These are phyloP conservation scores for Wickerhamiella parazyma DNA, from an alignment of 805 yeast genomes.

Conservation along the genomic window DNA sequence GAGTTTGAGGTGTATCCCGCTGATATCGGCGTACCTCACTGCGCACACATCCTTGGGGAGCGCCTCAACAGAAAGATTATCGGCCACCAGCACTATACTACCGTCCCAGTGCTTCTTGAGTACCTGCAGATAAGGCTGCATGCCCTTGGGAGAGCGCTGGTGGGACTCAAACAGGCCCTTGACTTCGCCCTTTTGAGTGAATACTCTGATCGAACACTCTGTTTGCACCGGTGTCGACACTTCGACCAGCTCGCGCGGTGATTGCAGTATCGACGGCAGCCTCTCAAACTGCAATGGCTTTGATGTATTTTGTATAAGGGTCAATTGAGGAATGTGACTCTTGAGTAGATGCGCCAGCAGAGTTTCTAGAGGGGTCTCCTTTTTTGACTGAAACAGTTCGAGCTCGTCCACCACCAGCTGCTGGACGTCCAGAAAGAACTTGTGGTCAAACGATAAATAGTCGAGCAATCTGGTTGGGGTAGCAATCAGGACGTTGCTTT, in stretches of 20 bases:
- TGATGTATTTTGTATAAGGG: conserved; percentile 9
- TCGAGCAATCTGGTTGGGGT: conserved; percentile 43
- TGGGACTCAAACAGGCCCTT: no score
- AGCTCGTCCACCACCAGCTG: conserved; percentile 23
- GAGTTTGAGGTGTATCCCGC: conserved; percentile 13
- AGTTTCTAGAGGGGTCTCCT: conserved; percentile 17
- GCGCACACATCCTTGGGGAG: conserved; percentile 7
- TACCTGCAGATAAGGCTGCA: not conserved
- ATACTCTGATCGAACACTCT: not conserved
- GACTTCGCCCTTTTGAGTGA: not conserved
- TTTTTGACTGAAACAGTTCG: conserved; percentile 15
- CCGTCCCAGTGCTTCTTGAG: conserved; percentile 12
- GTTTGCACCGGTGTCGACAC: not conserved
- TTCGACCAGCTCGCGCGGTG: conserved; percentile 8
- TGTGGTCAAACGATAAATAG: conserved; percentile 25
- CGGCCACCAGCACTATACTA: conserved; percentile 13
- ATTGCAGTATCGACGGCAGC: conserved; percentile 9
- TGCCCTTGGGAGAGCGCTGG: no score
- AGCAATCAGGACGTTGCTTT: conserved; percentile 35
- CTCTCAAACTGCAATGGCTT: conserved; percentile 6
- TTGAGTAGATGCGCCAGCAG: conserved; percentile 15
- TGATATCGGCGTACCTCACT: conserved; percentile 10
- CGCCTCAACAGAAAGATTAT: conserved; percentile 2
- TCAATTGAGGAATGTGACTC: conserved; percentile 6
- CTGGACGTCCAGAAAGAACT: conserved; percentile 13